Conservation (phyloP, 1,284 basidiomycete species). For the Boletus mariae region DNA sequence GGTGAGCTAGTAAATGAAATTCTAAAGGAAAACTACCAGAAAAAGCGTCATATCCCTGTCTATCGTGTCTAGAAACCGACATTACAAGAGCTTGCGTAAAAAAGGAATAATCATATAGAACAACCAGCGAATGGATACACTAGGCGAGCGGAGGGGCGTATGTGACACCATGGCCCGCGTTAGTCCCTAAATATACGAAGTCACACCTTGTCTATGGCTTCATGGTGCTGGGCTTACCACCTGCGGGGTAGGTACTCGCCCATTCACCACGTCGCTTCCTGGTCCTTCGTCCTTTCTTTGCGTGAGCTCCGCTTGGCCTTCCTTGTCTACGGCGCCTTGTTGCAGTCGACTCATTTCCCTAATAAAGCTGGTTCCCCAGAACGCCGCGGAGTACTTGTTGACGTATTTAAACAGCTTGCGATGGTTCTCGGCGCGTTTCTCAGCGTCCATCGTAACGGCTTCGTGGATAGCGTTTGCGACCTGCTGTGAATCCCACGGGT, state of each 20-base stretch:
- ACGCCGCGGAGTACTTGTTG: constrained; percentile 88
- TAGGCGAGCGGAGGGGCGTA: constrained; percentile 19
- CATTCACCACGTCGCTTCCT: constrained; percentile 31
- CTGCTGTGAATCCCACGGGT: constrained; percentile 94
- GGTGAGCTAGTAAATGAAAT: constrained; percentile 6
- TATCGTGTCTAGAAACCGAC: constrained; percentile 28
- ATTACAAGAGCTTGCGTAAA: constrained; percentile 30
- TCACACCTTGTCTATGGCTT: constrained; percentile 31
- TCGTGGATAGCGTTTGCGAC: constrained; percentile 95
- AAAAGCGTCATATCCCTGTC: constrained; percentile 16
- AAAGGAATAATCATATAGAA: constrained; percentile 40
- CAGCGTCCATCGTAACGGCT: constrained; percentile 85
- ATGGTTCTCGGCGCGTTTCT: constrained; percentile 85
- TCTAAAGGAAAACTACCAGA: constrained; percentile 15
- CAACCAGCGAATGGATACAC: constrained; percentile 34
- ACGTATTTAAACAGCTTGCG: constrained; percentile 95
- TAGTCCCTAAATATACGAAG: constrained; percentile 29
- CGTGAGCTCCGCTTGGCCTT: constrained; percentile 30
- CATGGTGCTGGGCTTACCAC: constrained; percentile 35
- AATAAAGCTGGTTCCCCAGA: constrained; percentile 91
- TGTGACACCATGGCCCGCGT: constrained; percentile 25
- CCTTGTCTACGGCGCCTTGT: constrained; percentile 40
- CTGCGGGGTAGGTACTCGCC: constrained; percentile 30
- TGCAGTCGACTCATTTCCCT: constrained; percentile 71
- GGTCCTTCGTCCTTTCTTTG: constrained; percentile 25